Evolutionary conservation across 2,329 filamentous ascomycete species (phyloP).

Genomic region (Exophiala bonariae): DNA sequence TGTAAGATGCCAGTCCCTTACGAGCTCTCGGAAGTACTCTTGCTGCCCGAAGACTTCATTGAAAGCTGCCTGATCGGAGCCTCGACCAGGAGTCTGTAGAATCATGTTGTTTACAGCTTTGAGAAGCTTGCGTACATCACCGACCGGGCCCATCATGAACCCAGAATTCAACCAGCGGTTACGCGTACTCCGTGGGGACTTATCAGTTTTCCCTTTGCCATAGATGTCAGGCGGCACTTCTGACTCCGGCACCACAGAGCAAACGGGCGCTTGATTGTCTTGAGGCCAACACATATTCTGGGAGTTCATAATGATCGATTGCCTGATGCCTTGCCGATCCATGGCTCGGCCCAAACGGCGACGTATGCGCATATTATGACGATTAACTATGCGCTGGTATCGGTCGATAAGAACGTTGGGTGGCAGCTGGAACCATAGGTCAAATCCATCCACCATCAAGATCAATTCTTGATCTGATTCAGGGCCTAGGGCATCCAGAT

Average conservation of each 20-base stretch:
- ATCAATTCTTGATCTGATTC: slow-evolving; percentile 59
- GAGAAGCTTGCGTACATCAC: slow-evolving; percentile 40
- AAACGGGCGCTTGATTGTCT: slow-evolving; percentile 47
- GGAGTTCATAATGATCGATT: slow-evolving; percentile 58
- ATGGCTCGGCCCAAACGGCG: slow-evolving; percentile 48
- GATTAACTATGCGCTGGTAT: slow-evolving; percentile 57
- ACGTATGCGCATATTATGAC: slow-evolving; percentile 54
- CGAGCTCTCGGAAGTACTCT: slow-evolving; percentile 50
- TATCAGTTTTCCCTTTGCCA: slow-evolving; percentile 42
- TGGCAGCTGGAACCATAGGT: slow-evolving; percentile 66
- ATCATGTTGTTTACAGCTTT: slow-evolving; percentile 30
- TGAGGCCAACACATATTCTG: slow-evolving; percentile 52
- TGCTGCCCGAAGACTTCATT: slow-evolving; percentile 55
- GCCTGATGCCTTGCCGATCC: slow-evolving; percentile 31
- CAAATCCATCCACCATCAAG: slow-evolving; percentile 63
- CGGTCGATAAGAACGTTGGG: slow-evolving; percentile 62
- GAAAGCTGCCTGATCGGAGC: slow-evolving; percentile 49
- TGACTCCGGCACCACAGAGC: slow-evolving; percentile 54
- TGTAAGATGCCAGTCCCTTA: slow-evolving; percentile 36
- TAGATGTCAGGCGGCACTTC: slow-evolving; percentile 52
- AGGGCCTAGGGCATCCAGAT: slow-evolving; percentile 47
- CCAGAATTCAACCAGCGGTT: slow-evolving; percentile 52
- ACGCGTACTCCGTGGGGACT: slow-evolving; percentile 35
- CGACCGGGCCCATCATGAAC: slow-evolving; percentile 52
- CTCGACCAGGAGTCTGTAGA: slow-evolving; percentile 30